Base-by-base conservation (phyloP, 192 early-diverging fungal genomes). In the Coemansia furcata region DNA sequence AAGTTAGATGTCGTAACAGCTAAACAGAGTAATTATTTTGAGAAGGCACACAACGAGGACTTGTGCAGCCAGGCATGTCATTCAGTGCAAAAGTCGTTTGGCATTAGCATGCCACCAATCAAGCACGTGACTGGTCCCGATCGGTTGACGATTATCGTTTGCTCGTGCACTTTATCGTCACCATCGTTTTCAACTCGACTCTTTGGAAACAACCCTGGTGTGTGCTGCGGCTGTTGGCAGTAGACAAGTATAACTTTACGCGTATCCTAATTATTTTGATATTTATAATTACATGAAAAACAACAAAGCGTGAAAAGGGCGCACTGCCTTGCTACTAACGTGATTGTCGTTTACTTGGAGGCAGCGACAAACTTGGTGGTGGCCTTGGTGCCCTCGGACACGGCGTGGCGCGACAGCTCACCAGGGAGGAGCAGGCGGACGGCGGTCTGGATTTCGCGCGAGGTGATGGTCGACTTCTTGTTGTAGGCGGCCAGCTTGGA, bases 321-420 rank as follows among this genome's bases (percentile, higher is more conserved):
- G 29, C n/a, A 39, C 36, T 52, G 32, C 46, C 63, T 46, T 37
- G 49, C 63, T 54, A 35, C 36, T 29, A 50, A 54, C 35, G 38
- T n/a, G 38, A 15, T 44, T 19, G 35, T 29, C n/a, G 54, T 21
- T 70, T 70, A 63, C 61, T 70, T 70, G 68, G 65, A 50, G 65
- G 58, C 60, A 71, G 93, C 93, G 12, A 46, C 43, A 90, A 93
- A 97, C 86, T 97, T 97, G 85, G 93, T 95, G 76, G 95, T 94
- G 63, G 95, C 95, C 89, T 97, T 97, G 88, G 94, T 96, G 65
- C 94, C 95, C 86, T 96, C 95, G 67, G 95, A 97, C 71, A 97
- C 94, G 73, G 95, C 95, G 86, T 97, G 95, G 87, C 94, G 94
- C 86, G 94, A 92, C 57, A 97, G 87, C 82, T 97, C 95, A 80